phyloP scores from a whole-genome alignment of 495 filamentous ascomycete species.

The Neurospora sp. region DNA sequence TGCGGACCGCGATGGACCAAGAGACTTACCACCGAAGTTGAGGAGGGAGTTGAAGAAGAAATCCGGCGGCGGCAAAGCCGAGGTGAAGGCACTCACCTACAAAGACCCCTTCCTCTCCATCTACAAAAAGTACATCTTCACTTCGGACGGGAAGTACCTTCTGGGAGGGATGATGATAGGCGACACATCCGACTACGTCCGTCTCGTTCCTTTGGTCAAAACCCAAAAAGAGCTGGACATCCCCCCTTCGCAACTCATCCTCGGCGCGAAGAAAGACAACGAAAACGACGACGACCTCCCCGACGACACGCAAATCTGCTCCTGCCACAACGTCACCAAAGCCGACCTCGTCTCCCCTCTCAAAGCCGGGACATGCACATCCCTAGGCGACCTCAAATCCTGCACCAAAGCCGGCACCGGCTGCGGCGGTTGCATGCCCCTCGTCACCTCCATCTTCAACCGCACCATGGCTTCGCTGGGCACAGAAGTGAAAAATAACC shows the following conservation, averaged over 20 bases:
- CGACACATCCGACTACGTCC: conserved; percentile 89
- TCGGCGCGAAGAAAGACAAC: conserved; percentile 65
- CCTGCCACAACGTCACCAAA: conserved; percentile 94
- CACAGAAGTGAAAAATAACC: conserved; percentile 78
- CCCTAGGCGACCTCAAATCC: conserved; percentile 77
- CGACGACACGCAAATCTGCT: conserved; percentile 87
- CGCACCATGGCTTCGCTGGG: conserved; percentile 85
- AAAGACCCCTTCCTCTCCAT: conserved; percentile 90
- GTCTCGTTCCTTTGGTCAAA: conserved; percentile 90
- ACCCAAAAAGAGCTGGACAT: conserved; percentile 73
- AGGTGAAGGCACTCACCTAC: conserved; percentile 82
- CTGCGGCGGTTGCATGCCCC: conserved; percentile 88
- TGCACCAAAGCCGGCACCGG: conserved; percentile 94
- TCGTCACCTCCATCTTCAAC: conserved; percentile 90
- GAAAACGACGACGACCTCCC: conserved; percentile 52
- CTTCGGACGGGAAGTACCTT: conserved; percentile 82
- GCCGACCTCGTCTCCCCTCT: conserved; percentile 65
- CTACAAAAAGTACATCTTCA: conserved; percentile 96
- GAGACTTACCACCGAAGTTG: conserved; percentile 52
- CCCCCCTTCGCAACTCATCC: conserved; percentile 80
- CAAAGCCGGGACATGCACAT: conserved; percentile 78
- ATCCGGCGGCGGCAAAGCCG: conserved; percentile 29
- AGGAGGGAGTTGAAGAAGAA: conserved; percentile 28
- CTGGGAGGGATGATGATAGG: conserved; percentile 98
- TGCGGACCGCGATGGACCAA: conserved; percentile 80